A percentile compares a stretch with the other conserved stretches of the same genome.
phyloP scores from a whole-genome alignment of 176 grass and related monocot genomes.

The Cocos nucifera region DNA sequence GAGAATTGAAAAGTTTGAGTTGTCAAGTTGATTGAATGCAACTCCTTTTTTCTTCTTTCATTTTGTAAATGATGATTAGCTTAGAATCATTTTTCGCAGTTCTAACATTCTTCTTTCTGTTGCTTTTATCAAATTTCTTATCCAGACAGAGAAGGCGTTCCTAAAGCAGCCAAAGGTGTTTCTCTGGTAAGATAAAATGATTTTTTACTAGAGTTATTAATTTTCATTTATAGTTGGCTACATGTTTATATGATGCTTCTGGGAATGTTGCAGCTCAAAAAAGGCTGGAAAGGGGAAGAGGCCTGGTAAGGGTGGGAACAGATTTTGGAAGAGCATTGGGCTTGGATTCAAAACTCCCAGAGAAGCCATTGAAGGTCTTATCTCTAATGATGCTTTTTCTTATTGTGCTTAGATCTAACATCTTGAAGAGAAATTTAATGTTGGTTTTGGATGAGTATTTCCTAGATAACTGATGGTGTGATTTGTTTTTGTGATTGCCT shows the following conservation, averaged over 20 bases:
- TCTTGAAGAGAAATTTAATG: no score
- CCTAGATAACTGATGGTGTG: no score
- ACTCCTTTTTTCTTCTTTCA: not conserved
- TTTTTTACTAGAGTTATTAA: not conserved
- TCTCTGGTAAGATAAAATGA: not conserved
- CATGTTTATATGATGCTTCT: not conserved
- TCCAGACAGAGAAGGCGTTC: slow-evolving; percentile 6
- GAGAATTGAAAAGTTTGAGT: no score
- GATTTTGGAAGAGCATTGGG: slow-evolving; percentile 11
- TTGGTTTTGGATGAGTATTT: no score
- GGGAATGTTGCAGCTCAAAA: not conserved
- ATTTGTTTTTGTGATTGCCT: no score
- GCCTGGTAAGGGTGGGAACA: slow-evolving; percentile 10
- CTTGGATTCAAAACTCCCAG: slow-evolving; percentile 9
- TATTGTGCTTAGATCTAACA: no score
- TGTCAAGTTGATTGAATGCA: not conserved
- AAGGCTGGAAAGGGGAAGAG: slow-evolving; percentile 13
- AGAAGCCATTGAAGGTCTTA: slow-evolving; percentile 8
- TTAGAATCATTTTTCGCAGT: not conserved
- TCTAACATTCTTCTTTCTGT: not conserved
- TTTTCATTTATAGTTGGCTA: not conserved
- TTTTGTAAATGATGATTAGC: not conserved
- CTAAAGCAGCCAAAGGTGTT: slow-evolving; percentile 12
- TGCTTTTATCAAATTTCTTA: not conserved
- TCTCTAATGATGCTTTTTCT: not conserved